Conservation (phyloP, 768 basidiomycete genomes). For the Kwoniella dendrophila region DNA sequence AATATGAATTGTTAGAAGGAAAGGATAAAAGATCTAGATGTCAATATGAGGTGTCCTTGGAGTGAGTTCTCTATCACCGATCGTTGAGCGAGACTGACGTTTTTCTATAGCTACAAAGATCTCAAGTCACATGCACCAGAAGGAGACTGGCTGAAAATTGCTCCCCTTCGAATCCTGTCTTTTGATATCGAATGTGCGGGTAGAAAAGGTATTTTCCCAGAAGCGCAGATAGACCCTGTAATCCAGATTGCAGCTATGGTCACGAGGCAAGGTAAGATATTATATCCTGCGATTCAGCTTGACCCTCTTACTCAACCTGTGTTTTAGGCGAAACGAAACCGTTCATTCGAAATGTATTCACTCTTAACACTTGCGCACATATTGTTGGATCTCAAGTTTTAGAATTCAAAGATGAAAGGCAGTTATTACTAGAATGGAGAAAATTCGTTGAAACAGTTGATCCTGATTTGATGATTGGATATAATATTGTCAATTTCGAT, state of each 20-base stretch:
- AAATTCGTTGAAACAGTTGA: slow-evolving; percentile 87
- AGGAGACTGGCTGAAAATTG: slow-evolving; percentile 86
- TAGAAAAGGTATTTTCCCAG: slow-evolving; percentile 95
- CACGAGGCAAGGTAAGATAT: slow-evolving; percentile 82
- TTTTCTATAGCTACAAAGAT: slow-evolving; percentile 66
- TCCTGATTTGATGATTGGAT: slow-evolving; percentile 94
- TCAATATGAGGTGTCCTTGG: slow-evolving; percentile 81
- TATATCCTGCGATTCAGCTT: not conserved
- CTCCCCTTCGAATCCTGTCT: slow-evolving; percentile 88
- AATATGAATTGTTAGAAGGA: slow-evolving; percentile 68
- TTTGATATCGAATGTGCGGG: slow-evolving; percentile 99
- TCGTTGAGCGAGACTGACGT: slow-evolving; percentile 8
- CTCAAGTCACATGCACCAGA: slow-evolving; percentile 91
- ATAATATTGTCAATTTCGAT: slow-evolving; percentile 93
- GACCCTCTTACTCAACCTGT: slow-evolving; percentile 1
- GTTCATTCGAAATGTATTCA: slow-evolving; percentile 95
- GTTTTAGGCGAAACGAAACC: slow-evolving; percentile 79
- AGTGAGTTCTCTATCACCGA: slow-evolving; percentile 59
- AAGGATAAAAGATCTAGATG: slow-evolving; percentile 73
- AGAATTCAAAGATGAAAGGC: slow-evolving; percentile 71
- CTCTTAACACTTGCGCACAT: slow-evolving; percentile 87
- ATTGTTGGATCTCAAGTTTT: slow-evolving; percentile 98
- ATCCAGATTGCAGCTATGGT: slow-evolving; percentile 99
- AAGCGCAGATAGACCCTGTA: slow-evolving; percentile 84
- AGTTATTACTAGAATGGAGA: slow-evolving; percentile 80